Base-by-base conservation (phyloP, 1,139 yeast genomes). In the Groenewaldozyma auringiensis region DNA sequence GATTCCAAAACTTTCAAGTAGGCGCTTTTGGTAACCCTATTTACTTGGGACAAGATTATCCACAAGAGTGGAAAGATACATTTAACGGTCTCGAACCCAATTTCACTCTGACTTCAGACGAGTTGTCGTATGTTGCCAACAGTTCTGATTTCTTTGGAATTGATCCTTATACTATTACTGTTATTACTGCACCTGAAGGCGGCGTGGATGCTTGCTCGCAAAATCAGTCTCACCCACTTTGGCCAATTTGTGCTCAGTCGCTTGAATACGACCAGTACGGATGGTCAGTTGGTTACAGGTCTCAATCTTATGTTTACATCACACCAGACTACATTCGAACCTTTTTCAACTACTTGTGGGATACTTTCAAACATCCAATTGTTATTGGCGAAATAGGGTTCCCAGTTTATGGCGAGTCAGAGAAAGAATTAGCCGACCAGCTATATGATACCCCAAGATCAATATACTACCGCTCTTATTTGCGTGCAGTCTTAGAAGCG, bases 321-420 rank as follows among this genome's bases (percentile, higher is more conserved):
- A 50, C 56, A 9, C 56, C 56, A 11, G 45, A 46, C 4, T 35
- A 42, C 31, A 48, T 53, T 44, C 47, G 50, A 8, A 27, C 33
- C 18, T 47, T 47, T 14, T 27, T 53, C 20, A 25, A 39, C 16
- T 53, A 48, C 35, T 32, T 46, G 13, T 47, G 49, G 48, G 32
- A 47, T n/a, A 42, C 21, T 17, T 53, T 43, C 44, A 40, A 46
- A 27, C 50, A 49, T n/a, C 20, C 31, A 2, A 54, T 46, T n/a
- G 11, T 45, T 40, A 52, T 64, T 37, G 50, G 59, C 34, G 69
- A 66, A 52, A 60, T 62, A 50, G 69, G 70, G 4, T 59, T 60
- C 52, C 62, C 68, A 6, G 65, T 56, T 47, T 57, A 59, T 55
- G 51, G 55, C 47, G 70, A 66, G 51, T 47, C 49, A 11, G 57